Evolutionary conservation across 2,329 filamentous ascomycete genomes (phyloP).

Genomic region (Coniosporium tulheliwenetii): DNA sequence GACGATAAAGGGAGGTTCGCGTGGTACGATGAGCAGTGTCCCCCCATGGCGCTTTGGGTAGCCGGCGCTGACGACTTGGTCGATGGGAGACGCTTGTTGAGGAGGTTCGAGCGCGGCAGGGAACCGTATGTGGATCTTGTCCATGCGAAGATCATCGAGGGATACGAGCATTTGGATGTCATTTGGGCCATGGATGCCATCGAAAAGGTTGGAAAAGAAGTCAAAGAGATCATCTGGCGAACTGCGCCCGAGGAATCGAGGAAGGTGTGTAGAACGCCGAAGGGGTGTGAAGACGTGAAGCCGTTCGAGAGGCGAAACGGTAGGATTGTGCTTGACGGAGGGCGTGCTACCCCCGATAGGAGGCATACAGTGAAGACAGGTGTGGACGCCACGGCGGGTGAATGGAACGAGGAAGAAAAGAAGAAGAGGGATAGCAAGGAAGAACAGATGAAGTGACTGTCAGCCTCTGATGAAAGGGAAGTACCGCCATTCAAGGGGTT

Average conservation of each 20-base stretch:
- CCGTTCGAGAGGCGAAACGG: neutral
- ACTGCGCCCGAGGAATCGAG: conserved; percentile 44
- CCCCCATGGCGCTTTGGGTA: conserved; percentile 81
- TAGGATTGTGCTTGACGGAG: neutral
- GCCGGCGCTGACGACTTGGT: conserved; percentile 72
- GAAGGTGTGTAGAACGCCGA: conserved; percentile 45
- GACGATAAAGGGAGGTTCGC: conserved; percentile 31
- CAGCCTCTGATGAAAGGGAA: too few relatives aligned
- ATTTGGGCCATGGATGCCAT: conserved; percentile 87
- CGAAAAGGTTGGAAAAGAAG: conserved; percentile 66
- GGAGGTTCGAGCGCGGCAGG: conserved; percentile 56
- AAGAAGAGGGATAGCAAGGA: neutral
- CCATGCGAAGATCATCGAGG: conserved; percentile 67
- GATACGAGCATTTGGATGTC: conserved; percentile 88
- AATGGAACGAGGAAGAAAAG: conserved; percentile 14
- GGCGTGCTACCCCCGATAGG: neutral
- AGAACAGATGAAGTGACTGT: too few relatives aligned
- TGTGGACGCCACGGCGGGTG: conserved; percentile 14
- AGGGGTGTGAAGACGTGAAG: conserved; percentile 39
- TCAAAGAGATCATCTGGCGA: conserved; percentile 72
- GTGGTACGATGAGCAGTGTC: conserved; percentile 70
- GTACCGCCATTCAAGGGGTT: too few relatives aligned
- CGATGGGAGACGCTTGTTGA: conserved; percentile 59
- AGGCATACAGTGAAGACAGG: conserved; percentile 9
- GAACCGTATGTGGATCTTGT: conserved; percentile 73